Evolutionary conservation across 106 monocot genomes (phyloP), one percentile per base, ranked within the genome.

Genomic region (Allium fistulosum): DNA sequence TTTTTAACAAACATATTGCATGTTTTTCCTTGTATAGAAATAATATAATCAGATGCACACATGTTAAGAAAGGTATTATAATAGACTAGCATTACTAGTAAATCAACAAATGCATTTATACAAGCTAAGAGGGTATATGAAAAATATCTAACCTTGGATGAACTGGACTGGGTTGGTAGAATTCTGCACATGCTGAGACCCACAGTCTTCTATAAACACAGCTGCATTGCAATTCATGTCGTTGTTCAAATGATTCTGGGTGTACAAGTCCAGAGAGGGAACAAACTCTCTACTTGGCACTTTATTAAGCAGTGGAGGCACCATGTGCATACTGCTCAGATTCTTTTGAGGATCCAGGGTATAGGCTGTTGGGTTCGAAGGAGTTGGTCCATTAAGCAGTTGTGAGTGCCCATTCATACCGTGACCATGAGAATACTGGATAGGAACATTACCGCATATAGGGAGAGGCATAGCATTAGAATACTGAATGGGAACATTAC

Each of bases 261-360:
- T 12, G 53, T 3, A 62, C n/a, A 22, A 52, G 79, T 79, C 79
- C 51, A 57, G 55, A 6, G 74, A 51, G 67, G 59, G 18, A 62
- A 68, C 18, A 16, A 76, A 68, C 51, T 82, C 88, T 65, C 66
- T 72, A 63, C 71, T 69, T 66, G 65, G 70, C 16, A 77, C 37
- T 52, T 65, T 81, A 18, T 15, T 67, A 16, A 67, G 67, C 13
- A 50, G 79, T 65, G 79, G 74, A 50, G 69, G 82, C 56, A 68
- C 45, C 52, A 74, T 28, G 51, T 81, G 63, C 50, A 64, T 53
- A 57, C 18, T 59, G 26, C 72, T 79, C 53, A 79, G 62, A 63
- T 57, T 46, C 26, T 77, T 78, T 68, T 60, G 74, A 55, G 81
- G 81, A 79, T 78, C 81, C 26, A 78, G 75, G 57, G 73, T 81